Evolutionary conservation across 1,139 yeast genomes (phyloP), one percentile per base, ranked within the genome.

Genomic region (Scheffersomyces lignicola): DNA sequence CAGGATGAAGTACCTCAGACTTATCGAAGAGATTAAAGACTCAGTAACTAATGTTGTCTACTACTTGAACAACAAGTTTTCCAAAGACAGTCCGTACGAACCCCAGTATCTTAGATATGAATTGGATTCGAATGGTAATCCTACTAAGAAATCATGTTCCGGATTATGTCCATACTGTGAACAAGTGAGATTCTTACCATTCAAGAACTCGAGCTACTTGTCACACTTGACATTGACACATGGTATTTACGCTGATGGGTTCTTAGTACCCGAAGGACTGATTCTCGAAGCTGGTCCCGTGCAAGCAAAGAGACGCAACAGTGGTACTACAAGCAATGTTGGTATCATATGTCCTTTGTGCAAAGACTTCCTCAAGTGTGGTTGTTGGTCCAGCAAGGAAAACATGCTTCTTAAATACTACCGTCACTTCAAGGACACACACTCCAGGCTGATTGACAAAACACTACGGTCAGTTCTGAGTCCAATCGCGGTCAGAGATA

Each of bases 171-270:
- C 27, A 23, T 22, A 22, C 27, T 12, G 34, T 10, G 6, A 32
- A 29, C 10, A 21, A 21, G 18, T 29, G 14, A 10, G 15, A 14
- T 29, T 18, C 18, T 32, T 17, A 12, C 27, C 30, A 24, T 32
- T 20, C 14, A 41, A 34, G 24, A 33, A 33, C 29, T 29, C 36
- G 3, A 32, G 60, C 23, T 62, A 61, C 41, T 52, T 63, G 5
- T 56, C 64, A 3, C 69, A 62, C 40, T 44, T 62, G 41, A 58
- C 65, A 3, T 50, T 62, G 33, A 64, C 58, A 40, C 69, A 62
- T 46, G 69, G 69, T 2, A 50, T 62, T 5, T 60, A 52, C 33
- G 58, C 68, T 30, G 60, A 56, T 37, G 59, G 61, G 25, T 56
- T 44, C 32, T 43, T 60, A 16, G 47, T 50, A 4, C 56, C 56